phyloP scores from a whole-genome alignment of 2,329 filamentous ascomycete genomes.

The Aureobasidium sp. region DNA sequence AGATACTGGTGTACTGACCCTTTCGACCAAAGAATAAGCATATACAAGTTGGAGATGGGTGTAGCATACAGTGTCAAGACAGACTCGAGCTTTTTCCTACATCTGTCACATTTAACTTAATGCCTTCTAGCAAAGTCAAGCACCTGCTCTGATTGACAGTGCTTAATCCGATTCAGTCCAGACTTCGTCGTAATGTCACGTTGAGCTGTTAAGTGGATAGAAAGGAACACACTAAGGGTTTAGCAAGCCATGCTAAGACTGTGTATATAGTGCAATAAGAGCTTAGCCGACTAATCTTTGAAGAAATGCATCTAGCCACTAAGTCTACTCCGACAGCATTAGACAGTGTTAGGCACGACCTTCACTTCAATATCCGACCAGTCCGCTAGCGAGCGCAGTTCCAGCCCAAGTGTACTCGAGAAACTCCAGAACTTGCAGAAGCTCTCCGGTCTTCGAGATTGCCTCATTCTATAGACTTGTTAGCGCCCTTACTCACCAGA shows the following conservation, averaged over 20 bases:
- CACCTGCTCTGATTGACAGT: not conserved
- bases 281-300: not conserved
- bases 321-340: not conserved
- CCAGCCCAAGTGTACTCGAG: slow-evolving; percentile 29
- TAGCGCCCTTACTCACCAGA: slow-evolving; percentile 16
- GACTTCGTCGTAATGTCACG: not conserved
- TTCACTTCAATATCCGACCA: slow-evolving; percentile 17
- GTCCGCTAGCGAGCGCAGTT: slow-evolving; percentile 22
- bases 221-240: not conserved
- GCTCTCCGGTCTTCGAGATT: slow-evolving; percentile 23
- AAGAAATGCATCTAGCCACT: not conserved
- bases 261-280: not conserved
- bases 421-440: slow-evolving; percentile 26
- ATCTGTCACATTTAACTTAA: not conserved
- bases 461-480: slow-evolving; percentile 27
- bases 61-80: not conserved
- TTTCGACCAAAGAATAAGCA: not conserved
- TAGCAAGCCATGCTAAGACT: not conserved
- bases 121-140: not conserved
- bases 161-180: no score
- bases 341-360: not conserved
- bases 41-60: not conserved
- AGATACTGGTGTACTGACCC: not conserved
- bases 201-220: not conserved
- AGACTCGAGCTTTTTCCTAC: not conserved